A percentile compares a stretch with the other conserved stretches of the same genome.
These are phyloP conservation scores for Magnusiomyces tetraspermus DNA, from an alignment of 1,139 yeast genomes.

Conservation along the genomic window DNA sequence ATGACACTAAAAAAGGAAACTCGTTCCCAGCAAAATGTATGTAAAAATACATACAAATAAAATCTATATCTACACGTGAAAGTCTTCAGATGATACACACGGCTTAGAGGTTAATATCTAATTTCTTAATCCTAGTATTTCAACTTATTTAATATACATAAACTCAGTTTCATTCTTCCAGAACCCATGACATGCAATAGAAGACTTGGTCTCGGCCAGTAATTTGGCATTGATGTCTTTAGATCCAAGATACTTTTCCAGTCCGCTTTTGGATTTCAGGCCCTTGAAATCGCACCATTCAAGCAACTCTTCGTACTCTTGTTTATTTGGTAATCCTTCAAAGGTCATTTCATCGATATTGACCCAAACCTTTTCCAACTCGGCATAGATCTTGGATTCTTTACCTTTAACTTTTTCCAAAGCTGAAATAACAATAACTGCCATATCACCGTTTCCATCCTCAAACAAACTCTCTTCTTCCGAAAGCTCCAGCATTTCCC, in stretches of 20 bases:
- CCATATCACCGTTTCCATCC: not conserved
- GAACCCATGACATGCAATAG: not conserved
- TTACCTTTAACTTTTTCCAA: not conserved
- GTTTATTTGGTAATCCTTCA: not conserved
- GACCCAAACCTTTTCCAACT: not conserved
- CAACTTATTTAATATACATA: not conserved
- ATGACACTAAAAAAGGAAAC: no score
- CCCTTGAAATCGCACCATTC: not conserved
- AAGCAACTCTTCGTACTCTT: not conserved
- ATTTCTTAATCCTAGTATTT: not conserved
- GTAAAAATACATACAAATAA: no score
- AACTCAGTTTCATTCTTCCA: not conserved
- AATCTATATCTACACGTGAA: no score
- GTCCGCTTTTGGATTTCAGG: not conserved
- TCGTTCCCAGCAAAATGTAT: no score
- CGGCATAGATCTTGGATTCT: not conserved
- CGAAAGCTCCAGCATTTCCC: not conserved
- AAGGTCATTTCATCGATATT: not conserved
- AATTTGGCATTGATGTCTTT: not conserved
- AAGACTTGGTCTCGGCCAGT: not conserved
- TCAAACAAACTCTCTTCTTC: constrained; percentile 1
- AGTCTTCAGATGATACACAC: no score
- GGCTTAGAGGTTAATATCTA: no score
- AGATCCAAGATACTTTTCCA: not conserved
- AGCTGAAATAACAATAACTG: not conserved